These are phyloP conservation scores for Xylariaceae sp. DNA, from an alignment of 2,329 filamentous ascomycete genomes.

Conservation along the genomic window DNA sequence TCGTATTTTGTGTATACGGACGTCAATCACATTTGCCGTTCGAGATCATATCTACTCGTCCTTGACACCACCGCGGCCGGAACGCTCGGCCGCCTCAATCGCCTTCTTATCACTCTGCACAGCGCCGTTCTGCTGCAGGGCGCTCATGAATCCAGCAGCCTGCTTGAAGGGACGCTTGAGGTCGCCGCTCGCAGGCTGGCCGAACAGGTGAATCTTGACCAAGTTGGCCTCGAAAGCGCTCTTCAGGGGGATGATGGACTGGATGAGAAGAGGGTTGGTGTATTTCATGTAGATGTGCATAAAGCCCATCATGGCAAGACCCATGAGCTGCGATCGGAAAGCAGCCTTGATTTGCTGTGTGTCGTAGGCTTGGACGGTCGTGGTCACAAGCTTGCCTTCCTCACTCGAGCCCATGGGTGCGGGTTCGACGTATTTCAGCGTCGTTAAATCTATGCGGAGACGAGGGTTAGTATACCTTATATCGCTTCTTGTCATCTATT, in stretches of 20 bases:
- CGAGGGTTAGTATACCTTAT: conserved; percentile 4
- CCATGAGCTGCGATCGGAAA: conserved; percentile 93
- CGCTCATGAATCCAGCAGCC: conserved; percentile 79
- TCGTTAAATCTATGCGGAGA: conserved; percentile 77
- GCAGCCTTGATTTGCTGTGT: conserved; percentile 80
- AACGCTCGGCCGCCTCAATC: conserved; percentile 79
- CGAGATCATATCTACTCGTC: conserved; percentile 62
- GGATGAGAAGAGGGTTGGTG: conserved; percentile 98
- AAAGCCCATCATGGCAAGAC: conserved; percentile 95
- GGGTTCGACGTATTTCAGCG: conserved; percentile 98
- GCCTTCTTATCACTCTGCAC: conserved; percentile 93
- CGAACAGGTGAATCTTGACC: conserved; percentile 93
- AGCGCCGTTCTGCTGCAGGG: conserved; percentile 73
- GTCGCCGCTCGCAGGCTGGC: conserved; percentile 85
- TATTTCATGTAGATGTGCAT: conserved; percentile 99
- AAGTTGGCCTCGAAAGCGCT: conserved; percentile 93
- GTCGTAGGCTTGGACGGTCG: conserved; percentile 96
- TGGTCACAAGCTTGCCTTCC: conserved; percentile 95
- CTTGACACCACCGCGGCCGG: conserved; percentile 74
- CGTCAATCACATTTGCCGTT: not conserved
- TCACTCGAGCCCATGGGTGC: conserved; percentile 91
- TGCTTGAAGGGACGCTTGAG: conserved; percentile 97
- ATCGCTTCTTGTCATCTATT: not conserved
- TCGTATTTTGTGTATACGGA: not conserved
- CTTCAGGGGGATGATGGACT: conserved; percentile 98